phyloP scores from a whole-genome alignment of 2,329 filamentous ascomycete species.

The Diaporthe caulivora region DNA sequence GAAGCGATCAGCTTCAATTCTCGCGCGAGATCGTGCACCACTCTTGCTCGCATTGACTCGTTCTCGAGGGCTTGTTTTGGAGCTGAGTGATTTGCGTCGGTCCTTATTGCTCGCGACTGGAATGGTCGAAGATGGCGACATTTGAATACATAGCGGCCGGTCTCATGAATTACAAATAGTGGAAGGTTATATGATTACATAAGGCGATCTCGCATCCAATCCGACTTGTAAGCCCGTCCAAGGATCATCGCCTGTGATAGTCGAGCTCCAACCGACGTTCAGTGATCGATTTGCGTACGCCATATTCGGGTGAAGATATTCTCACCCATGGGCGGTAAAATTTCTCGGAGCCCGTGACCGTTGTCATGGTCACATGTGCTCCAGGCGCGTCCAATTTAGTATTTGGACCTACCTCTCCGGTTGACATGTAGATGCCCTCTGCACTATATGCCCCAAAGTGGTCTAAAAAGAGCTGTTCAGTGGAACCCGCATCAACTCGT shows the following conservation, averaged over 20 bases:
- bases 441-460: conserved; percentile 38
- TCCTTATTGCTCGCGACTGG: not conserved
- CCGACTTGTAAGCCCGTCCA: not conserved
- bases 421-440: conserved; percentile 36
- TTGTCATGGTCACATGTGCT: conserved; percentile 13
- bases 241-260: not conserved
- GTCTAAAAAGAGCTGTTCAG: conserved; percentile 5
- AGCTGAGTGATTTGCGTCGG: not conserved
- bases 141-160: not conserved
- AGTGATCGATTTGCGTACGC: not conserved
- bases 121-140: not conserved
- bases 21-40: not conserved
- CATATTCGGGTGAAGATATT: not conserved
- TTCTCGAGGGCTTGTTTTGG: not conserved
- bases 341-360: not conserved
- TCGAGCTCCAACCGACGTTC: not conserved
- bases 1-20: not conserved
- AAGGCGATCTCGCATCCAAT: not conserved
- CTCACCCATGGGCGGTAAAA: not conserved
- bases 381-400: conserved; percentile 43
- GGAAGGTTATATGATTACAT: conserved; percentile 17
- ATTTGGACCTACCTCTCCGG: conserved; percentile 39
- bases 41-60: not conserved
- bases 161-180: conserved; percentile 4
- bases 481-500: not conserved